Percentiles rank a stretch among this genome's conserved stretches.
Evolutionary conservation across 2,329 filamentous ascomycete species (phyloP).

Genomic region (Hymenoscyphus fraxineus): DNA sequence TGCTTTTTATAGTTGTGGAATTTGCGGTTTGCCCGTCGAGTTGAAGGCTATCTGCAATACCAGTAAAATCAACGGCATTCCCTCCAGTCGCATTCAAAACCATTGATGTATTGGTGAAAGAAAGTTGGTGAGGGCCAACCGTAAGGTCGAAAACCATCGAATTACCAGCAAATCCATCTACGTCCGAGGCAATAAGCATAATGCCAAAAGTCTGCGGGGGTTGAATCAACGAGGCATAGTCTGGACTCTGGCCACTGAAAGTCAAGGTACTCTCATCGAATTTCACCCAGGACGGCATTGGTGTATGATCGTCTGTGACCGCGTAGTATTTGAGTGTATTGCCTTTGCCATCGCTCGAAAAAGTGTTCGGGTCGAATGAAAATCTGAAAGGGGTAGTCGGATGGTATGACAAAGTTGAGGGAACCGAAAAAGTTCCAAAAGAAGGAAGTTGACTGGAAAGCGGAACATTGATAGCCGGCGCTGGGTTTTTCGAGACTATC

Average conservation of each 20-base stretch:
- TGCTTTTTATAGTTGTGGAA: conserved; percentile 47
- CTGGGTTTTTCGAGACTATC: conserved; percentile 58
- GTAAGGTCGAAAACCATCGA: conserved; percentile 65
- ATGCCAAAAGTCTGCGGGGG: conserved; percentile 71
- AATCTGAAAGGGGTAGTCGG: conserved; percentile 52
- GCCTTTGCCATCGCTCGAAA: conserved; percentile 45
- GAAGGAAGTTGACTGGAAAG: conserved; percentile 54
- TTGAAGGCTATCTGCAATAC: conserved; percentile 48
- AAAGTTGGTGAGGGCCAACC: conserved; percentile 67
- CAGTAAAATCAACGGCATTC: conserved; percentile 48
- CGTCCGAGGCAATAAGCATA: conserved; percentile 72
- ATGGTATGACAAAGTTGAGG: conserved; percentile 54
- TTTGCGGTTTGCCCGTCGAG: conserved; percentile 54
- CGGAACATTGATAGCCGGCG: conserved; percentile 53
- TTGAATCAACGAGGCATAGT: conserved; percentile 57
- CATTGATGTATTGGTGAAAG: conserved; percentile 56
- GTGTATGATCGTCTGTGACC: conserved; percentile 71
- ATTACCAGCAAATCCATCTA: conserved; percentile 69
- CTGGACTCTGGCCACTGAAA: conserved; percentile 69
- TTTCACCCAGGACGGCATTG: conserved; percentile 78
- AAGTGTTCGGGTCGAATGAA: conserved; percentile 55
- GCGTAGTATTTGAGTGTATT: conserved; percentile 68
- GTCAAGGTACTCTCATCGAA: conserved; percentile 63
- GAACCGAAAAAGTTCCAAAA: conserved; percentile 58
- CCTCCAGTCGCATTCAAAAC: conserved; percentile 55